Evolutionary conservation across 73 alveolate genomes (phyloP).

Genomic region (Symbiodinium natans): DNA sequence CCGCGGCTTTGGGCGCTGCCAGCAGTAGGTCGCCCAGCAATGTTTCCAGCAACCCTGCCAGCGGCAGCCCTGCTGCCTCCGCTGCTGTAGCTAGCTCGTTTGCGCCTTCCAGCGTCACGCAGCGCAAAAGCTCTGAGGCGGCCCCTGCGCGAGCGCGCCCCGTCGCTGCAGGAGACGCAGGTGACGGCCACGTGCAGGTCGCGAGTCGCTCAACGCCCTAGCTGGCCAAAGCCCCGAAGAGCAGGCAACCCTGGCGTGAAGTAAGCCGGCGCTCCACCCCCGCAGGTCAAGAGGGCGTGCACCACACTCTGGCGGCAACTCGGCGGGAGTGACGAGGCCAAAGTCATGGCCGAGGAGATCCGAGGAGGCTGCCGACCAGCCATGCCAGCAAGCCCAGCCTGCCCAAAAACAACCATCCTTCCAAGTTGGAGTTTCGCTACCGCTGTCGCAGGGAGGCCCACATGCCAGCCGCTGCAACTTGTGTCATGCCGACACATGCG

Average conservation of each 20-base stretch:
- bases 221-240: neutral
- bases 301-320: neutral
- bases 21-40: neutral
- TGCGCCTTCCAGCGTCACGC: neutral
- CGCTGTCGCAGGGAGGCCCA: too few species aligned
- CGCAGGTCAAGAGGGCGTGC: neutral
- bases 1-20: neutral
- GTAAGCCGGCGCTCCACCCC: neutral
- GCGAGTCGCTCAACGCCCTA: neutral
- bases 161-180: neutral
- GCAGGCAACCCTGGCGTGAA: neutral
- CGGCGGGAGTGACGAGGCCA: neutral
- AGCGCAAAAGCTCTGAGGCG: neutral
- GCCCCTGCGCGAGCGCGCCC: neutral
- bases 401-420: neutral
- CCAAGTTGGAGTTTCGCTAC: too few species aligned
- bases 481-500: too few species aligned
- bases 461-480: too few species aligned
- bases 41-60: neutral
- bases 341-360: neutral
- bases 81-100: neutral
- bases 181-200: neutral
- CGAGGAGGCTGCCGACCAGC: conserved; percentile 10
- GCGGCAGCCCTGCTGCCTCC: neutral
- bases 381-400: neutral